Evolutionary conservation across 495 filamentous ascomycete genomes (phyloP).

Genomic region (Penicillium paxilli): DNA sequence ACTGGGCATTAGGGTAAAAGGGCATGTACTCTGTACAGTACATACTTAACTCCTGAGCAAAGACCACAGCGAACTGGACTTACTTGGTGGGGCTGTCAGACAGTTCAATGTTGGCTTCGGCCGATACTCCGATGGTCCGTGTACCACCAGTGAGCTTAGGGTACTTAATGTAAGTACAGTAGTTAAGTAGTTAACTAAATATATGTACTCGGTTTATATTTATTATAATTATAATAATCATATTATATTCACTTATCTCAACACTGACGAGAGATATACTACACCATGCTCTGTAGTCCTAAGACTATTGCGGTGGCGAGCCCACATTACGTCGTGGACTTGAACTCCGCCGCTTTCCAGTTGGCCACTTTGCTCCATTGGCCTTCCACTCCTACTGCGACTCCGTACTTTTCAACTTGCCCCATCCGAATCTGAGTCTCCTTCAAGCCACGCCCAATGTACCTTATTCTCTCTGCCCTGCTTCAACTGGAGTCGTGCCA

Average conservation of each 20-base stretch:
- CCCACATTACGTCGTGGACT: conserved; percentile 9
- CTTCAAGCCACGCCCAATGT: background rate
- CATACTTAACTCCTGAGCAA: too few relatives aligned
- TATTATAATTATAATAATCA: too few relatives aligned
- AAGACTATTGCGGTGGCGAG: background rate
- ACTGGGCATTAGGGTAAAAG: too few relatives aligned
- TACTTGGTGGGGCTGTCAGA: conserved; percentile 8
- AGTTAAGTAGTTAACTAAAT: too few relatives aligned
- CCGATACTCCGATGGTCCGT: conserved; percentile 2
- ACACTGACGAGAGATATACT: too few relatives aligned
- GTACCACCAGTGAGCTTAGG: too few relatives aligned
- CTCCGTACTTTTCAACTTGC: background rate
- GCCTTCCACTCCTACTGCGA: background rate
- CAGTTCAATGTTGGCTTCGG: background rate
- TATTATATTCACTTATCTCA: too few relatives aligned
- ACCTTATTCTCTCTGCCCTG: background rate
- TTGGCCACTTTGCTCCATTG: background rate
- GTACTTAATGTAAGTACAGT: background rate
- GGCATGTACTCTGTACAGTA: too few relatives aligned
- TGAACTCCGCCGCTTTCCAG: background rate
- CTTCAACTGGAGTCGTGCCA: background rate
- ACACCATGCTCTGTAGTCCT: too few relatives aligned
- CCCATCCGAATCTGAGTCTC: too few relatives aligned
- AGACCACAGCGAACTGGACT: background rate
- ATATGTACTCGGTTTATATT: too few relatives aligned